Conservation (phyloP, 179 eudicot genomes). For the Carnegiea gigantea region DNA sequence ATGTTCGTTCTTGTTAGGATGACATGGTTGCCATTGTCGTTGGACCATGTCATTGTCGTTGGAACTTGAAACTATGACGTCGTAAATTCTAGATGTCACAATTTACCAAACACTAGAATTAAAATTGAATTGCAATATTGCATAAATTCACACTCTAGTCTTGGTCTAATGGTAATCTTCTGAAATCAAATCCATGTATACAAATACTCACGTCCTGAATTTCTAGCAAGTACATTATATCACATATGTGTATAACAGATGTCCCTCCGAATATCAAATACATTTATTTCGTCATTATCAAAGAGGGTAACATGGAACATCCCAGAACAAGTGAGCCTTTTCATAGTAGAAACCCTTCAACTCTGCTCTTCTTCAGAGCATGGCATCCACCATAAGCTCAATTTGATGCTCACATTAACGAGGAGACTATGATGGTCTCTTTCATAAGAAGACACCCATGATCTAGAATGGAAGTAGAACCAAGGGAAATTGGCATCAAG, state of each 20-base stretch:
- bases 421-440: neutral
- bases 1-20: no score
- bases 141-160: neutral
- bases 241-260: neutral
- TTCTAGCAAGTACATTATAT: neutral
- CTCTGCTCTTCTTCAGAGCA: neutral
- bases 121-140: neutral
- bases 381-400: neutral
- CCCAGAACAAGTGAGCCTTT: neutral
- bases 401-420: neutral
- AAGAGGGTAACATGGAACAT: neutral
- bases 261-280: neutral
- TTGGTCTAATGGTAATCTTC: neutral
- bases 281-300: conserved; percentile 28
- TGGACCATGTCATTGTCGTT: no score
- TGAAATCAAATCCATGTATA: neutral
- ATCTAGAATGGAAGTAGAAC: neutral
- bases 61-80: no score
- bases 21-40: no score
- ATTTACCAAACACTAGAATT: no score
- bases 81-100: no score
- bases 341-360: neutral
- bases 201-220: neutral
- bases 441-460: neutral
- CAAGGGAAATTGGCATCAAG: neutral